phyloP scores from a whole-genome alignment of 495 filamentous ascomycete species.

The Penicillium verhagenii region DNA sequence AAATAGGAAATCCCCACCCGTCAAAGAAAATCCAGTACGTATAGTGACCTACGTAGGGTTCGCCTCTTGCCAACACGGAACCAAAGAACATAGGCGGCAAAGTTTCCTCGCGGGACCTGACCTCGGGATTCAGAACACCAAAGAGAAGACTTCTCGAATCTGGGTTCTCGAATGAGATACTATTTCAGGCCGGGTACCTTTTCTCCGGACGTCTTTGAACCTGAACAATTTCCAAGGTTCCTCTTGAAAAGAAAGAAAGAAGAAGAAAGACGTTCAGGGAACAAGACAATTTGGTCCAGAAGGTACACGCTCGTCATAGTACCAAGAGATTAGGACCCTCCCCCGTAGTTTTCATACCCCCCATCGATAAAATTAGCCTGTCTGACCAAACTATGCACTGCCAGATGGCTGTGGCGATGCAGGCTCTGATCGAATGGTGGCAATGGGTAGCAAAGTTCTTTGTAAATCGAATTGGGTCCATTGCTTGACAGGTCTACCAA shows the following conservation, averaged over 20 bases:
- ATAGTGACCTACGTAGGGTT: no score
- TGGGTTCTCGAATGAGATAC: not conserved
- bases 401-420: constrained; percentile 16
- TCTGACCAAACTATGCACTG: constrained; percentile 17
- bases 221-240: not conserved
- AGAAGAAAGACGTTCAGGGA: not conserved
- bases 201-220: not conserved
- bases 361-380: constrained; percentile 24
- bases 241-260: not conserved
- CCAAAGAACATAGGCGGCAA: not conserved
- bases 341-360: constrained; percentile 9
- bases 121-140: not conserved
- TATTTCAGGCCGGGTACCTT: not conserved
- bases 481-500: not conserved
- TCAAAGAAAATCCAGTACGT: no score
- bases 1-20: no score
- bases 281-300: not conserved
- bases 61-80: not conserved
- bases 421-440: constrained; percentile 8
- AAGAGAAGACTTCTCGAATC: not conserved
- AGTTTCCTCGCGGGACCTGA: not conserved
- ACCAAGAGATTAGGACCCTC: not conserved
- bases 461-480: constrained; percentile 1
- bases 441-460: constrained; percentile 3
- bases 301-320: not conserved